A percentile compares a stretch with the other conserved stretches of the same genome.
Conservation (phyloP, 192 early-diverging fungal species). For the Coemansia sp. region DNA sequence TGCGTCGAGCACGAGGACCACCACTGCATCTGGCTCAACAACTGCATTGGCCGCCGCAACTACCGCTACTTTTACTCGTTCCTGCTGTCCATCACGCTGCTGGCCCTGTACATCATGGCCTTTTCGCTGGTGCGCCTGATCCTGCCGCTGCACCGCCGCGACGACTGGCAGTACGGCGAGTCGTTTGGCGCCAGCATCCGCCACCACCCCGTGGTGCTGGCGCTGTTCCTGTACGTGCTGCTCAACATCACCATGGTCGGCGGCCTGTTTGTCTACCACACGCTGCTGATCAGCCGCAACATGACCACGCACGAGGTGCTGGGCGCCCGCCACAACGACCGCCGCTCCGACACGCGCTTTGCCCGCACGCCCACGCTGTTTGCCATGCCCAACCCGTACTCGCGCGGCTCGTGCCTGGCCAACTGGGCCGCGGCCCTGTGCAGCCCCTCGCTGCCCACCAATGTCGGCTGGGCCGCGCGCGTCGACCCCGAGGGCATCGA, state of each 20-base stretch:
- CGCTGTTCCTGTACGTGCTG: conserved; percentile 63
- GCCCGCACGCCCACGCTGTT: conserved; percentile 4
- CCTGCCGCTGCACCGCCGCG: conserved; percentile 24
- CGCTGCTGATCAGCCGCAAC: conserved; percentile 63
- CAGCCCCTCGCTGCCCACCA: conserved; percentile 29
- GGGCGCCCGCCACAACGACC: conserved; percentile 18
- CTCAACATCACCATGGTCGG: conserved; percentile 57
- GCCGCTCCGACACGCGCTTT: not conserved
- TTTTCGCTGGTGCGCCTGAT: conserved; percentile 62
- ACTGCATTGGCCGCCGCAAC: conserved; percentile 83
- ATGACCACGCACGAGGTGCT: conserved; percentile 91
- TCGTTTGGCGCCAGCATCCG: conserved; percentile 46
- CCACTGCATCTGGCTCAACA: conserved; percentile 93
- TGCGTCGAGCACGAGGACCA: conserved; percentile 88
- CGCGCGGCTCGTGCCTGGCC: conserved; percentile 29
- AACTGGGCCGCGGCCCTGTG: conserved; percentile 47
- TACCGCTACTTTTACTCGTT: conserved; percentile 82
- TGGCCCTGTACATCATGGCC: conserved; percentile 59
- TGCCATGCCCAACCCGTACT: conserved; percentile 28
- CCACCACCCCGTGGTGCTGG: conserved; percentile 51
- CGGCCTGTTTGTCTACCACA: conserved; percentile 74
- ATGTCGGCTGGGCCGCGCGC: conserved; percentile 36
- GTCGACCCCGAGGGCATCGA: conserved; percentile 50
- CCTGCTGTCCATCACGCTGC: conserved; percentile 55
- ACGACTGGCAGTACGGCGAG: conserved; percentile 9